Conservation (phyloP, 2,329 filamentous ascomycete species). For the Fusarium nematophilum region DNA sequence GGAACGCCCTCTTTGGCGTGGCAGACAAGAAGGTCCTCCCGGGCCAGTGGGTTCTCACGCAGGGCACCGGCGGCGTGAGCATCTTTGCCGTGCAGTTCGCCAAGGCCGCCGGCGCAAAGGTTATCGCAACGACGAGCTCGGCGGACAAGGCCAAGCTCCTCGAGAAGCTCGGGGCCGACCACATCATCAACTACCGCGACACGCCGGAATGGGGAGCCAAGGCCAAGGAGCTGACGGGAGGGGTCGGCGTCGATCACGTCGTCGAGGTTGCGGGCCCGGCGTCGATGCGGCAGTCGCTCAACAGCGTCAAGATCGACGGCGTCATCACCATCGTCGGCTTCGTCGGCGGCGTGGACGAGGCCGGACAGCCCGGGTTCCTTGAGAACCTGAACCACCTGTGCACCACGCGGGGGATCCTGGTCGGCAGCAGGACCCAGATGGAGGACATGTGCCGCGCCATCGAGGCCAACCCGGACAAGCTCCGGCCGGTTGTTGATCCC, state of each 20-base stretch:
- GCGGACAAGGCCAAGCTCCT: conserved; percentile 57
- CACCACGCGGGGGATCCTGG: conserved; percentile 59
- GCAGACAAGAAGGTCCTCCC: conserved; percentile 59
- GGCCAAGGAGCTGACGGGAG: conserved; percentile 56
- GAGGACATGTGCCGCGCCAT: conserved; percentile 64
- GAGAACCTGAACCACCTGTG: conserved; percentile 48
- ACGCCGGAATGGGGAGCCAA: conserved; percentile 58
- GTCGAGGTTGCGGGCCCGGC: conserved; percentile 60
- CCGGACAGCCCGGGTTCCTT: conserved; percentile 48
- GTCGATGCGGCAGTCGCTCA: conserved; percentile 58
- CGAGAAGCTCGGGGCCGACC: conserved; percentile 60
- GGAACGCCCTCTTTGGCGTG: conserved; percentile 73
- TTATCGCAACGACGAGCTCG: conserved; percentile 62
- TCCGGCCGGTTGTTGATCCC: conserved; percentile 59
- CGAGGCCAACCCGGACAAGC: conserved; percentile 57
- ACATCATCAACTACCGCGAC: conserved; percentile 63
- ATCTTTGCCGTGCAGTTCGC: conserved; percentile 73
- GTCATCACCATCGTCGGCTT: conserved; percentile 57
- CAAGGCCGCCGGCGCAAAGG: conserved; percentile 59
- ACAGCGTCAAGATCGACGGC: conserved; percentile 59
- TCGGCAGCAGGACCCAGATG: conserved; percentile 59
- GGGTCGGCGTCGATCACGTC: conserved; percentile 59
- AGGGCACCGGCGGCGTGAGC: conserved; percentile 77
- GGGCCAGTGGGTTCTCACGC: conserved; percentile 70
- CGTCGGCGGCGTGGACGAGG: conserved; percentile 43